Base-by-base conservation (phyloP, 2,329 filamentous ascomycete species). In the Xylariaceae sp. region DNA sequence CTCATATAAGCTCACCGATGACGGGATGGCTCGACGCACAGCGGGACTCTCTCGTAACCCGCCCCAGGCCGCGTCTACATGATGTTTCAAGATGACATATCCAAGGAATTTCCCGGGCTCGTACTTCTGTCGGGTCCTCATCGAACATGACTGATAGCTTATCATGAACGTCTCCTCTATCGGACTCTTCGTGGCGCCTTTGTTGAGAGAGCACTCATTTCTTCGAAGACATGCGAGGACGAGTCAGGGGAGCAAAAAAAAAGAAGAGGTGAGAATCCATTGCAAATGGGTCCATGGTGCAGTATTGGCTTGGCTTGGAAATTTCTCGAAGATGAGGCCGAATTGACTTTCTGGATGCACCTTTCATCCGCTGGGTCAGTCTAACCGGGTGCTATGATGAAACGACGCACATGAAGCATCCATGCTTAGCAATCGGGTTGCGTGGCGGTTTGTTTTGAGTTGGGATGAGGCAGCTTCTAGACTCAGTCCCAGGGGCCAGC, bases 21-120 rank as follows among this genome's bases (percentile, higher is more conserved):
- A 57, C 61, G 61, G 61, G 53, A 47, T 49, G 13, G 30, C 34
- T 37, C 35, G 13, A 54, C 51, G 61, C 61, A 54, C 3, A 55
- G 23, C 51, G 44, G 56, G 61, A 63, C 53, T 59, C 51, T 61
- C 58, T 55, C 58, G 61, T 63, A 63, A 58, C 51, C 11, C 42
- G 54, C 58, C 52, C 51, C 15, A 48, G 34, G 13, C 17, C 17
- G 50, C 37, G 35, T 51, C 45, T 18, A 17, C 44, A 18, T 51
- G 23, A 48, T 30, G 42, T 62, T 30, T 30, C 23, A 30, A 30
- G 23, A 30, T 30, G 23, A 30, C 23, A 30, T 30, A 30, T 30
- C 23, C 23, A 30, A 30, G 23, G 23, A 30, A 30, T 30, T 30
- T 30, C 37, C 37, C 37, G 37, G 37, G 11, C 37, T 42, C 37